Conservation (phyloP, 768 basidiomycete genomes). For the Lenzites betulinus region DNA sequence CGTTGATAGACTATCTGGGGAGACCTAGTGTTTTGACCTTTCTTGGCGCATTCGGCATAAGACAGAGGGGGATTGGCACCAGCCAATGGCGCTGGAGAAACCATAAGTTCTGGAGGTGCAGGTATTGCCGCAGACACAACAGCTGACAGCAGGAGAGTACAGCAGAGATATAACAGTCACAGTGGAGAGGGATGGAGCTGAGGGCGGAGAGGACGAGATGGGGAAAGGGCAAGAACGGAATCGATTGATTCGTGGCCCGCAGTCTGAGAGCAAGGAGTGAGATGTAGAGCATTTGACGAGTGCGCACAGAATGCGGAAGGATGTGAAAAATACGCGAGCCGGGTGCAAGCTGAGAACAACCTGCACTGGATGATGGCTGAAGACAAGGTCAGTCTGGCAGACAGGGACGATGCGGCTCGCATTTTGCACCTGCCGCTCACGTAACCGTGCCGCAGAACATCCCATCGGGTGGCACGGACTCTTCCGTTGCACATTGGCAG, state of each 20-base stretch:
- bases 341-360: constrained; percentile 16
- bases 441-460: constrained; percentile 14
- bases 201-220: constrained; percentile 4
- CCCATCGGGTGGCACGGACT: constrained; percentile 4
- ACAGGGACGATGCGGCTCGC: constrained; percentile 7
- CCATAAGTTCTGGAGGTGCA: constrained; percentile 26
- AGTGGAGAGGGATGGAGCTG: background rate
- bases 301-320: constrained; percentile 16
- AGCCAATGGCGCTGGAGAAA: constrained; percentile 31
- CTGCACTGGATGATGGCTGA: constrained; percentile 16
- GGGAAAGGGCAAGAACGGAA: background rate
- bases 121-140: background rate
- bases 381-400: constrained; percentile 13
- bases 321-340: constrained; percentile 14
- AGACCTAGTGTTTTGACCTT: constrained; percentile 33
- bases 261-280: background rate
- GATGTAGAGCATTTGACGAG: background rate
- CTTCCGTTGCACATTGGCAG: background rate
- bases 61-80: constrained; percentile 46
- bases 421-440: constrained; percentile 21
- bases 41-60: constrained; percentile 46
- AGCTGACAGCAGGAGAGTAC: background rate
- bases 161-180: background rate
- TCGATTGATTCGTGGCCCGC: constrained; percentile 13
- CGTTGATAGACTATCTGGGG: constrained; percentile 9